A percentile compares a stretch with the other conserved stretches of the same genome.
Conservation (phyloP, 176 grass and related monocot species). For the Hyparrhenia diplandra region DNA sequence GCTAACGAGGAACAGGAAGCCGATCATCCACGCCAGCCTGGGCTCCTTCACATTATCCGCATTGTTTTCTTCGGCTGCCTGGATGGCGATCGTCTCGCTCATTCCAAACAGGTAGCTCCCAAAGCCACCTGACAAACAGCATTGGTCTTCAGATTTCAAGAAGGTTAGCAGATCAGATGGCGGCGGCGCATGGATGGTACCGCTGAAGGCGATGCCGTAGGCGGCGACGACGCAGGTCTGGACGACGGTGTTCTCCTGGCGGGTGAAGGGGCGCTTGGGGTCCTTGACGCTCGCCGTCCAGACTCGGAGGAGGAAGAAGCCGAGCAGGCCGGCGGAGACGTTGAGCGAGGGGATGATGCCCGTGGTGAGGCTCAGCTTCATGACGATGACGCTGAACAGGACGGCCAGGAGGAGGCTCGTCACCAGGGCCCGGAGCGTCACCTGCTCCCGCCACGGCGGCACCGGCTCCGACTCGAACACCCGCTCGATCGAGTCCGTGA, state of each 20-base stretch:
- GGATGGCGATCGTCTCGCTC: constrained; percentile 45
- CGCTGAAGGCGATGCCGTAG: constrained; percentile 78
- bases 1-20: constrained; percentile 58
- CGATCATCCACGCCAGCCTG: constrained; percentile 72
- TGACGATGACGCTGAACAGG: constrained; percentile 73
- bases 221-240: constrained; percentile 88
- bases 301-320: too few species aligned
- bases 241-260: constrained; percentile 78
- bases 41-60: constrained; percentile 56
- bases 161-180: not conserved
- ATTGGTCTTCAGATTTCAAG: too few species aligned
- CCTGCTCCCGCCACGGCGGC: constrained; percentile 63
- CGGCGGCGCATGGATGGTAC: constrained; percentile 55
- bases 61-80: constrained; percentile 49
- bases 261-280: constrained; percentile 51
- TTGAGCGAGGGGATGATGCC: constrained; percentile 82
- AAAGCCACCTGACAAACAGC: constrained; percentile 47
- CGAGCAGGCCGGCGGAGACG: too few species aligned
- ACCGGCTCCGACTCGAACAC: too few species aligned
- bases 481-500: too few species aligned
- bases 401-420: constrained; percentile 55
- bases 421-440: constrained; percentile 56
- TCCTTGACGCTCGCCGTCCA: not conserved
- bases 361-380: constrained; percentile 93
- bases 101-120: constrained; percentile 69